Evolutionary conservation across 2,329 filamentous ascomycete species (phyloP).

Genomic region (Cercospora sp.): DNA sequence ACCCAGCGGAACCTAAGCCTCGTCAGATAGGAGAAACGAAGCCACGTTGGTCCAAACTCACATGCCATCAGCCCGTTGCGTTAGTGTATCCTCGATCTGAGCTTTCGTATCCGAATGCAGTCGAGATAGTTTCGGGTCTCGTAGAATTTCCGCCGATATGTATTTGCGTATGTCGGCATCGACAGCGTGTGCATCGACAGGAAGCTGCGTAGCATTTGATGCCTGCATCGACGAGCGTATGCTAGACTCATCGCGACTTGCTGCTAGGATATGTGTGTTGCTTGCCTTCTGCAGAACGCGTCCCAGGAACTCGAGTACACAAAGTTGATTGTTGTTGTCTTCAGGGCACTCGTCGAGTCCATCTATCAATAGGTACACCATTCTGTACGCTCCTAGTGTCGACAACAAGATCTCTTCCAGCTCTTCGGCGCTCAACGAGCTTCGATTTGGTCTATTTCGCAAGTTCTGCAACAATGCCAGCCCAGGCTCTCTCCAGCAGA

Average conservation of each 20-base stretch:
- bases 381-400: neutral
- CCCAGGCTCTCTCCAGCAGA: neutral
- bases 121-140: neutral
- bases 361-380: neutral
- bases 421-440: no score
- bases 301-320: neutral
- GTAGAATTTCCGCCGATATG: neutral
- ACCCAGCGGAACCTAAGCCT: neutral
- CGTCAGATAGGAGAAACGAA: no score
- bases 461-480: no score
- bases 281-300: neutral
- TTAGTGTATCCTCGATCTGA: neutral
- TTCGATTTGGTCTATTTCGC: no score
- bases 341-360: neutral
- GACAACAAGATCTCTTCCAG: neutral
- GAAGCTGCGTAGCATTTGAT: neutral
- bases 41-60: no score
- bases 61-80: neutral
- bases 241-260: neutral
- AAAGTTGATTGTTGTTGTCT: neutral
- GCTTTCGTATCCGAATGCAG: neutral
- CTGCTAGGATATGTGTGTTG: neutral
- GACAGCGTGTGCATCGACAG: neutral
- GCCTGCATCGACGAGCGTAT: neutral
- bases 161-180: neutral